Evolutionary conservation across 1,284 basidiomycete genomes (phyloP), one percentile per base, ranked within the genome.

Genomic region (Puccinia coronata): DNA sequence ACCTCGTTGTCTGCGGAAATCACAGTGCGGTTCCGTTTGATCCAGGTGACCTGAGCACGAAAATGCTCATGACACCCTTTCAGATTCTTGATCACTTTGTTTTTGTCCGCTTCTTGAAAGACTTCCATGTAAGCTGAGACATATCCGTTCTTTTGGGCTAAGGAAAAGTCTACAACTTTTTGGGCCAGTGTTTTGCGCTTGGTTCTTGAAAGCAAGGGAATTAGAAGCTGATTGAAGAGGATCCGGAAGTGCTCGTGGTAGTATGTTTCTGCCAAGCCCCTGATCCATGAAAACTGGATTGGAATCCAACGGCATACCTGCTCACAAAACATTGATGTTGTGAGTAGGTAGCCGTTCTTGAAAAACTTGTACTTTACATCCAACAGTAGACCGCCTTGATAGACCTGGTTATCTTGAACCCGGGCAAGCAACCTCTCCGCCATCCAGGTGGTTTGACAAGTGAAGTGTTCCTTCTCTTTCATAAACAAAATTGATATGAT

Each of bases 21-120:
- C 43, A 43, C 43, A 6, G 16, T 43, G 9, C 49, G n/a, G 25
- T 74, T 74, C 1, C 72, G 20, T 61, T 36, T 61, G 20, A 75
- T 41, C 18, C 51, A n/a, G 4, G 72, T 75, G 1, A 75, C 39
- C 23, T 34, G 25, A 25, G 53, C 36, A 0, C 25, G 34, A 39
- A 61, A 75, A 31, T 75, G 72, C 39, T 75, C 36, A 28, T 61
- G 49, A 39, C 72, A 75, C 14, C 53, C 72, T 59, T 53, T 55
- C 12, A 75, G 14, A 14, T 12, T 12, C 28, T n/a, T 9, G n/a
- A n/a, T n/a, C n/a, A n/a, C n/a, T n/a, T n/a, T n/a, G n/a, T n/a
- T n/a, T n/a, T n/a, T n/a, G n/a, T n/a, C n/a, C n/a, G n/a, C n/a
- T n/a, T n/a, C n/a, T n/a, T n/a, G n/a, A n/a, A n/a, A n/a, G n/a